Conservation (phyloP, 495 filamentous ascomycete genomes). For the Penicillium subrubescens region DNA sequence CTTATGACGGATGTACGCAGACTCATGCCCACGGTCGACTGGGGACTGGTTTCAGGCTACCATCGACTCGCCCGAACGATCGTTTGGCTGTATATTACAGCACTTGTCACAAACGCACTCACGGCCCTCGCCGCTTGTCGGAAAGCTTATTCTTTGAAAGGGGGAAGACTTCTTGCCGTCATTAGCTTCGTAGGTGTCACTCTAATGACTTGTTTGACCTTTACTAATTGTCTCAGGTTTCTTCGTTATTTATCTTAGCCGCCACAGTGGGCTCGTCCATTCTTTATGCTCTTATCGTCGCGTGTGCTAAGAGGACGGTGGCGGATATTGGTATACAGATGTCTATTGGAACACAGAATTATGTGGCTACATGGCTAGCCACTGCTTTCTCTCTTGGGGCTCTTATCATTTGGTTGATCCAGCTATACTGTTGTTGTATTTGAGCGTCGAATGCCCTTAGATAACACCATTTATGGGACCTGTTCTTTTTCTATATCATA, state of each 20-base stretch:
- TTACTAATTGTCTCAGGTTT: background rate
- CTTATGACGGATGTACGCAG: no score
- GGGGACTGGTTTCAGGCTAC: no score
- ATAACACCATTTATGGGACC: background rate
- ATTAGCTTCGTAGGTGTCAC: background rate
- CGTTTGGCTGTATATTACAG: no score
- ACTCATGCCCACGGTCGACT: no score
- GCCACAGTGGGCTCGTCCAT: conserved; percentile 1
- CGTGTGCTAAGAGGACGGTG: conserved; percentile 1
- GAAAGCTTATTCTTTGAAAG: no score
- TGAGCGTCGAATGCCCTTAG: background rate
- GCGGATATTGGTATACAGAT: conserved; percentile 1
- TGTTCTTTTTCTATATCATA: background rate
- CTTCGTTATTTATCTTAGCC: background rate
- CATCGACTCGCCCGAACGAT: no score
- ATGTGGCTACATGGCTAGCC: background rate
- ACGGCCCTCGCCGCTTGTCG: no score
- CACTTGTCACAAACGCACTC: no score
- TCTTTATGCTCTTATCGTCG: background rate
- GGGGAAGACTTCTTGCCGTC: no score
- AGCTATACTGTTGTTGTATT: background rate
- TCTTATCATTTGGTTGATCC: background rate
- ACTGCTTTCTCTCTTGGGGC: conserved; percentile 3
- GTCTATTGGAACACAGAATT: background rate
- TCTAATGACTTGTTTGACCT: conserved; percentile 2